Percentiles rank a stretch among this genome's conserved stretches.
These are phyloP conservation scores for Fusarium musae DNA, from an alignment of 2,329 filamentous ascomycete species.

Conservation along the genomic window DNA sequence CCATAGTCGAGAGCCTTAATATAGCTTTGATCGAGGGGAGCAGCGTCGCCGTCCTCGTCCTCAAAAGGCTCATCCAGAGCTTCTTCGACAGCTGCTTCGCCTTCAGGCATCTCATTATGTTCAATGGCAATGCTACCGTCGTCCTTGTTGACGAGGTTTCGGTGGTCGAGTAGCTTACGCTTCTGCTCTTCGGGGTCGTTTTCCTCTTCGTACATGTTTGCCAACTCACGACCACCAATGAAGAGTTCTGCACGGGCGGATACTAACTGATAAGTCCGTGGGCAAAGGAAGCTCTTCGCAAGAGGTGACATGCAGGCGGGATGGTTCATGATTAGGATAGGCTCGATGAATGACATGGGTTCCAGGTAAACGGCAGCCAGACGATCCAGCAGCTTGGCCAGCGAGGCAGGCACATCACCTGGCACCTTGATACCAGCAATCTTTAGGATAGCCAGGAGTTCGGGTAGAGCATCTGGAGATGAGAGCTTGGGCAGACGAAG, in stretches of 20 bases:
- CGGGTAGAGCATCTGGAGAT: conserved; percentile 63
- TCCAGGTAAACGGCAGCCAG: conserved; percentile 83
- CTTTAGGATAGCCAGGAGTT: conserved; percentile 63
- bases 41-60: conserved; percentile 58
- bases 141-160: conserved; percentile 51
- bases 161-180: conserved; percentile 77
- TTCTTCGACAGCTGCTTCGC: conserved; percentile 3
- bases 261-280: conserved; percentile 74
- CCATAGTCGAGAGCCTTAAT: conserved; percentile 87
- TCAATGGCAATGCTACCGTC: conserved; percentile 49
- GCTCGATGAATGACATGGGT: conserved; percentile 71
- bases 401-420: conserved; percentile 68
- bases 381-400: conserved; percentile 80
- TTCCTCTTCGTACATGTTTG: conserved; percentile 98
- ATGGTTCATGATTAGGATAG: conserved; percentile 89
- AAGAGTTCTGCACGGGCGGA: conserved; percentile 89
- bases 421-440: conserved; percentile 74
- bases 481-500: conserved; percentile 73
- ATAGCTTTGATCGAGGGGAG: conserved; percentile 79
- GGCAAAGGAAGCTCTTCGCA: conserved; percentile 84
- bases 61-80: conserved; percentile 27
- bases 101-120: conserved; percentile 12
- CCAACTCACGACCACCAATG: conserved; percentile 81
- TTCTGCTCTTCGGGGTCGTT: conserved; percentile 91
- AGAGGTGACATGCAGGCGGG: conserved; percentile 92